These are phyloP conservation scores for Sabuloglossum arenarium DNA, from an alignment of 495 filamentous ascomycete genomes.

Conservation along the genomic window DNA sequence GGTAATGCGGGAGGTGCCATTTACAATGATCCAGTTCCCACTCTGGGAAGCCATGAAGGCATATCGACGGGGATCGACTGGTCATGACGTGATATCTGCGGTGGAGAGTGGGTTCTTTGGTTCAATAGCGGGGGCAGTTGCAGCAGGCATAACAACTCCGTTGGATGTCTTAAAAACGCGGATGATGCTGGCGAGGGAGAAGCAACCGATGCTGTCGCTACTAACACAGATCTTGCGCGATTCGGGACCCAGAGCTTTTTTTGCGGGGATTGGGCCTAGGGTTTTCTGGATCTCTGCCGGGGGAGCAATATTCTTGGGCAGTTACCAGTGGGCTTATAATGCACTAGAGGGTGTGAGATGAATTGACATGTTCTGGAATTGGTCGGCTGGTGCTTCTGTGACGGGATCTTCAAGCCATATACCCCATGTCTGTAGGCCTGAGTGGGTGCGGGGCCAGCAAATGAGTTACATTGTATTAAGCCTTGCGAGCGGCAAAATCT, in stretches of 20 bases:
- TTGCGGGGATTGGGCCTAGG: slow-evolving; percentile 70
- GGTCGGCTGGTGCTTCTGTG: neutral
- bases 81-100: slow-evolving; percentile 31
- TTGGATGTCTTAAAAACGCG: slow-evolving; percentile 92
- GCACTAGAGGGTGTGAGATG: slow-evolving; percentile 26
- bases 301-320: slow-evolving; percentile 86
- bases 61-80: slow-evolving; percentile 13
- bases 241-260: slow-evolving; percentile 57
- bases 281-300: slow-evolving; percentile 88
- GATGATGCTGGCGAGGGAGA: slow-evolving; percentile 60
- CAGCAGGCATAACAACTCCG: slow-evolving; percentile 79
- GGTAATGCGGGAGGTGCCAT: slow-evolving; percentile 87
- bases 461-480: neutral
- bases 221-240: slow-evolving; percentile 45
- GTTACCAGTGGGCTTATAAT: slow-evolving; percentile 82
- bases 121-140: slow-evolving; percentile 60
- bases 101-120: slow-evolving; percentile 75
- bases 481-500: neutral
- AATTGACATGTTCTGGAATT: neutral
- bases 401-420: no score
- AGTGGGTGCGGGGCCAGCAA: neutral
- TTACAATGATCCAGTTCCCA: slow-evolving; percentile 91
- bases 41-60: slow-evolving; percentile 87
- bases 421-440: neutral
- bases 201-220: slow-evolving; percentile 34